phyloP scores from a whole-genome alignment of 352 stramenopile genomes.

The Saprolegnia parasitica region DNA sequence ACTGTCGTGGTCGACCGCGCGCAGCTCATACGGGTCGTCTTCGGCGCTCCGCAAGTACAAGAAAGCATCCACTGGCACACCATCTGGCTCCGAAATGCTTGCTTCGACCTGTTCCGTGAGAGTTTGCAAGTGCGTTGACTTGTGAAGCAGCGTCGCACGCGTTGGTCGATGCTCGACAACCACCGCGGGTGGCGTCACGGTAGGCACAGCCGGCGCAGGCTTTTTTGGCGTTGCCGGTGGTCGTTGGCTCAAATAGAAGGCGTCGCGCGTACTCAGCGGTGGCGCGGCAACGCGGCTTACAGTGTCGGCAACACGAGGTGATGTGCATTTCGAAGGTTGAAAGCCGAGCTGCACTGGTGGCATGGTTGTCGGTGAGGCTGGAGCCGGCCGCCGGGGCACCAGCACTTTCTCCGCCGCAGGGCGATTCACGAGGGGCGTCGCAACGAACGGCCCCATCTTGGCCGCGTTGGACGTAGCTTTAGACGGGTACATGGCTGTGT shows the following conservation, averaged over 20 bases:
- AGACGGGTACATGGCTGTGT: slow-evolving; percentile 45
- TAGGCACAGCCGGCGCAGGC: neutral
- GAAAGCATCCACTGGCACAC: slow-evolving; percentile 55
- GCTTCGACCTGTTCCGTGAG: slow-evolving; percentile 56
- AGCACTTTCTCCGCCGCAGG: slow-evolving; percentile 34
- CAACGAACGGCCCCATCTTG: neutral
- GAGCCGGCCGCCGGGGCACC: slow-evolving; percentile 32
- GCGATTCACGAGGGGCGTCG: slow-evolving; percentile 3
- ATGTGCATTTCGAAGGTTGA: slow-evolving; percentile 9
- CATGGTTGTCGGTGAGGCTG: slow-evolving; percentile 33
- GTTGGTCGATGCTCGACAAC: slow-evolving; percentile 24
- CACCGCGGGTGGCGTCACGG: neutral
- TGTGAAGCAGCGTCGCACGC: slow-evolving; percentile 46
- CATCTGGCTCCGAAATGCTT: slow-evolving; percentile 19
- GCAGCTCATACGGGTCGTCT: slow-evolving; percentile 73
- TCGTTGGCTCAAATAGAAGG: slow-evolving; percentile 18
- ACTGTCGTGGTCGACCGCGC: slow-evolving; percentile 51
- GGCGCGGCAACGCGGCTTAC: neutral
- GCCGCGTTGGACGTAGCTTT: neutral
- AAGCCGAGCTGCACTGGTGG: slow-evolving; percentile 36
- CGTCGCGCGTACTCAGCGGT: slow-evolving; percentile 8
- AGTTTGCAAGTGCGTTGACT: slow-evolving; percentile 47
- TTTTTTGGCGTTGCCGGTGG: neutral
- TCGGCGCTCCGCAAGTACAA: slow-evolving; percentile 67
- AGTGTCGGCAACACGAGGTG: too few species aligned